phyloP scores from a whole-genome alignment of 768 basidiomycete genomes.

The Rhodocollybia butyracea region DNA sequence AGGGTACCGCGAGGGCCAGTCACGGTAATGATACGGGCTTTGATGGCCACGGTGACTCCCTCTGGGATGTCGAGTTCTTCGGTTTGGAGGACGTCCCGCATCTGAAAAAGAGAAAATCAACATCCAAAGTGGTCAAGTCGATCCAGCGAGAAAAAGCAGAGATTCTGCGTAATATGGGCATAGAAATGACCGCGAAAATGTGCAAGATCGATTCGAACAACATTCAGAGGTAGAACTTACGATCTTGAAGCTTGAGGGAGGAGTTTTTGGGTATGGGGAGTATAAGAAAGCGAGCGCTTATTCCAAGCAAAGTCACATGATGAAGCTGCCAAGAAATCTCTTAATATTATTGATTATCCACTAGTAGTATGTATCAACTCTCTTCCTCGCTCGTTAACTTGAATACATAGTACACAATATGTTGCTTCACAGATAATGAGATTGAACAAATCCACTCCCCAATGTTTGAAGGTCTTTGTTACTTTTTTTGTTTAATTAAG shows the following conservation, averaged over 20 bases:
- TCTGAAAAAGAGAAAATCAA: constrained; percentile 45
- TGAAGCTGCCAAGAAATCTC: too few relatives aligned
- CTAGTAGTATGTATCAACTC: too few relatives aligned
- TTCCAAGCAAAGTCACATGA: too few relatives aligned
- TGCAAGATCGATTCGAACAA: background rate
- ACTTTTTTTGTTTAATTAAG: too few relatives aligned
- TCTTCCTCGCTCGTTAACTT: too few relatives aligned
- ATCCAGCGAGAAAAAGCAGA: background rate
- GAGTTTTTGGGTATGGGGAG: background rate
- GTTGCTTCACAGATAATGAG: too few relatives aligned
- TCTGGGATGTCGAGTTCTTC: constrained; percentile 91
- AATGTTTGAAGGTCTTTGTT: too few relatives aligned
- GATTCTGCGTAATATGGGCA: background rate
- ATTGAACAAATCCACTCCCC: too few relatives aligned
- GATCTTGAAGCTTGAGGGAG: constrained; percentile 3
- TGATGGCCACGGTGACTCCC: constrained; percentile 81
- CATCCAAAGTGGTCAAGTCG: constrained; percentile 12
- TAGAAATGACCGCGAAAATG: background rate
- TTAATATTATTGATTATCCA: too few relatives aligned
- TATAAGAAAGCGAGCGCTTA: background rate
- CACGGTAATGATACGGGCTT: constrained; percentile 89
- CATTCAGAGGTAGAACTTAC: background rate
- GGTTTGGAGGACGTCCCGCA: constrained; percentile 90
- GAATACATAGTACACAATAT: too few relatives aligned
- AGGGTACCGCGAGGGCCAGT: constrained; percentile 91